Conservation (phyloP, 768 basidiomycete species). For the Rhodotorula kratochvilovae region DNA sequence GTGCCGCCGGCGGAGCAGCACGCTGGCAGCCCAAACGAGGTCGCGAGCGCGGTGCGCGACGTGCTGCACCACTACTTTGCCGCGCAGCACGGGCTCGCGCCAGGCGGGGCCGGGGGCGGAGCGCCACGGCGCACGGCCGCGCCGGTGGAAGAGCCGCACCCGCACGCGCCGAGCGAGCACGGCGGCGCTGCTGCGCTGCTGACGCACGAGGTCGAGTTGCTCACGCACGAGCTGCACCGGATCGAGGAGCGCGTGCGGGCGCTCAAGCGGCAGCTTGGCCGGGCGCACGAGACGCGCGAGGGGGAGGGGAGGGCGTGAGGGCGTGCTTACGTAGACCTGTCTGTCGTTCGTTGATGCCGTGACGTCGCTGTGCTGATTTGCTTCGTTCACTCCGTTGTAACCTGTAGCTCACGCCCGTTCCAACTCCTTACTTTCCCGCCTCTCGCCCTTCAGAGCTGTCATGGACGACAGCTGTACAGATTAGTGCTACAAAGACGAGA, state of each 20-base stretch:
- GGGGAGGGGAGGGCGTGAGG: background rate
- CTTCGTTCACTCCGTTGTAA: background rate
- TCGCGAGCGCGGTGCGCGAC: conserved; percentile 42
- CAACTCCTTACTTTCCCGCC: too few relatives aligned
- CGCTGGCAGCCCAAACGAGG: conserved; percentile 13
- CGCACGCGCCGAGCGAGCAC: too few relatives aligned
- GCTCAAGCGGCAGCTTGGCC: background rate
- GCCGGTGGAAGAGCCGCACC: background rate
- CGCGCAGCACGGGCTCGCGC: background rate
- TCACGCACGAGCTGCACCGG: conserved; percentile 53
- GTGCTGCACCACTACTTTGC: conserved; percentile 42
- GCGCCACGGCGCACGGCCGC: background rate
- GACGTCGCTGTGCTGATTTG: too few relatives aligned
- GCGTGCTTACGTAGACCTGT: too few relatives aligned
- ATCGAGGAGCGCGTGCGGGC: conserved; percentile 57
- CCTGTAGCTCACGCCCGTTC: background rate
- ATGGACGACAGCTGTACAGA: background rate
- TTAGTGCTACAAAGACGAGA: too few relatives aligned
- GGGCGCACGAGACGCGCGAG: background rate
- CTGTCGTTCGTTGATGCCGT: background rate
- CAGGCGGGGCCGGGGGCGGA: background rate
- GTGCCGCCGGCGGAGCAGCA: background rate
- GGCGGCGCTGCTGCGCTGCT: background rate
- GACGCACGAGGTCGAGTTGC: conserved; percentile 46
- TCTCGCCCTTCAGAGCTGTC: background rate